Base-by-base conservation (phyloP, 1,139 yeast genomes). In the Nakaseomyces nivariensis region DNA sequence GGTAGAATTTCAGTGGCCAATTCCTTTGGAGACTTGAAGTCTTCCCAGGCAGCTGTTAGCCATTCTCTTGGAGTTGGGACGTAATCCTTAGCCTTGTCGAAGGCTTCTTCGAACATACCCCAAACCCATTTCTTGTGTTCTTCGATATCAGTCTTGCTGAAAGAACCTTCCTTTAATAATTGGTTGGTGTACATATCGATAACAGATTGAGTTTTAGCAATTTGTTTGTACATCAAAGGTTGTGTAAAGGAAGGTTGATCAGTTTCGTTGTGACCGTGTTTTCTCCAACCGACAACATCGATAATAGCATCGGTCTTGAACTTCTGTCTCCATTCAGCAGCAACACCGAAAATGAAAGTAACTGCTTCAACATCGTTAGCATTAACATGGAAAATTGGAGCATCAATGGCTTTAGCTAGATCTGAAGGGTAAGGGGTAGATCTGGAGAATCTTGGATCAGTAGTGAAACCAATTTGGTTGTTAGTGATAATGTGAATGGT, bases 11-110 rank as follows among this genome's bases (percentile, higher is more conserved):
- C 97, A 53, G 95, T 86, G 47, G 97, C 97, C 66, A 94, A 80
- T 73, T 90, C 97, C 72, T 83, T 89, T 68, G 97, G 97, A 54
- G 97, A 87, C 77, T 94, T 94, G 76, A 94, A 94, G 60, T 89
- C 96, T 72, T 90, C 97, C 99, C 99, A 92, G 57, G 97, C 95
- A 49, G 96, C 87, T 49, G 98, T 86, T 64, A 92, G 80, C 99
- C 98, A 92, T 75, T 92, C 97, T 76, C 95, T 84, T 48, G 92
- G 80, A 58, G 92, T 85, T 63, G 97, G 95, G 63, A 79, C 78
- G 73, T 90, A 89, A 56, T 89, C 96, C 74, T 88, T 88, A 47
- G 95, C 81, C 72, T 86, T 85, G 56, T 72, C 68, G 73, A 89
- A 90, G 27, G 95, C 84, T 62, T 87, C 95, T 73, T 94, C 97